A percentile compares a stretch with the other conserved stretches of the same genome.
phyloP scores from a whole-genome alignment of 1,284 basidiomycete species.

The Fomitopsis palustris region DNA sequence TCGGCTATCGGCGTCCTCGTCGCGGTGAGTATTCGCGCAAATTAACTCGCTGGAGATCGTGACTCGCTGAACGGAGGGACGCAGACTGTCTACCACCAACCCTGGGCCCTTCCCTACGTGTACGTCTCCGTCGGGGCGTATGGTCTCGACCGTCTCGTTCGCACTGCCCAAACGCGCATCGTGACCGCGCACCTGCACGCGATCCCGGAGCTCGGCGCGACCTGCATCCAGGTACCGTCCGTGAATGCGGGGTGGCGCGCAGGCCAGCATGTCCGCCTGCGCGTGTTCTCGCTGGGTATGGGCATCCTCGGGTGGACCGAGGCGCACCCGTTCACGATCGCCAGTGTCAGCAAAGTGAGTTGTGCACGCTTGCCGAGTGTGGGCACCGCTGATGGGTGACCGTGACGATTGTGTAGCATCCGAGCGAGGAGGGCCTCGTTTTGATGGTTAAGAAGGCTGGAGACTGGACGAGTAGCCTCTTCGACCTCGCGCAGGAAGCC shows the following conservation, averaged over 20 bases:
- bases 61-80: slow-evolving; percentile 17
- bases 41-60: slow-evolving; percentile 23
- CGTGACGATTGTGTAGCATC: not conserved
- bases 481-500: slow-evolving; percentile 47
- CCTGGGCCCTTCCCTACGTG: slow-evolving; percentile 43
- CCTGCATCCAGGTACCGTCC: slow-evolving; percentile 53
- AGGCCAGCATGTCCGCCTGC: slow-evolving; percentile 77
- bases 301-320: slow-evolving; percentile 48
- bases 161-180: slow-evolving; percentile 63
- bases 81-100: slow-evolving; percentile 39
- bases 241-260: slow-evolving; percentile 79
- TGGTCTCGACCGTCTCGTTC: slow-evolving; percentile 59
- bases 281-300: slow-evolving; percentile 55
- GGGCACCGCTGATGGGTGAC: not conserved
- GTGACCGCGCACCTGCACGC: slow-evolving; percentile 51
- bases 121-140: slow-evolving; percentile 51
- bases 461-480: slow-evolving; percentile 60
- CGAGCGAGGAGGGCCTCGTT: slow-evolving; percentile 39
- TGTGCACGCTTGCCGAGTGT: not conserved
- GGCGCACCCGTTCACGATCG: slow-evolving; percentile 78
- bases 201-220: slow-evolving; percentile 53
- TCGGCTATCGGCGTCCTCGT: slow-evolving; percentile 25
- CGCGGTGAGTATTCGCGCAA: slow-evolving; percentile 21
- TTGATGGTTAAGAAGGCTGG: slow-evolving; percentile 63
- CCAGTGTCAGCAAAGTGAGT: slow-evolving; percentile 37